Evolutionary conservation across 768 basidiomycete species (phyloP).

Genomic region (Collybia sordida): DNA sequence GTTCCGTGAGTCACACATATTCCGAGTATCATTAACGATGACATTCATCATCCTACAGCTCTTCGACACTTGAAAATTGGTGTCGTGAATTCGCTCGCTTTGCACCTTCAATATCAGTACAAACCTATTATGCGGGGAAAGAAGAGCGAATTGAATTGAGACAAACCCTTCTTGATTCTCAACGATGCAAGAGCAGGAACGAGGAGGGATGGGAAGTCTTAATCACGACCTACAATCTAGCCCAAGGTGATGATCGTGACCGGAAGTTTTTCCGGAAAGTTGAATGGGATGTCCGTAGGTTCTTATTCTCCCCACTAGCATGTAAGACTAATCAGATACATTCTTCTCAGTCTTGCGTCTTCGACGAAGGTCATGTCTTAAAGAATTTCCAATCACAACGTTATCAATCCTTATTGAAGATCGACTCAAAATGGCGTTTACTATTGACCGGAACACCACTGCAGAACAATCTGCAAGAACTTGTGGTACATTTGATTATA

Average conservation of each 20-base stretch:
- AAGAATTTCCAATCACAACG: slow-evolving; percentile 99
- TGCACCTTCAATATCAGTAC: slow-evolving; percentile 79
- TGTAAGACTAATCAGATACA: slow-evolving; percentile 6
- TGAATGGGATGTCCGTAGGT: slow-evolving; percentile 81
- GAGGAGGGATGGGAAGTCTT: slow-evolving; percentile 86
- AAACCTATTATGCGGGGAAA: slow-evolving; percentile 94
- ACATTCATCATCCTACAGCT: slow-evolving; percentile 42
- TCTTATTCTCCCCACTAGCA: neutral
- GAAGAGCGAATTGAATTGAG: slow-evolving; percentile 77
- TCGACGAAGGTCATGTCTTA: slow-evolving; percentile 95
- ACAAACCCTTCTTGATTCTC: slow-evolving; percentile 65
- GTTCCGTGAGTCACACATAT: slow-evolving; percentile 73
- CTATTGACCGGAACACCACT: slow-evolving; percentile 94
- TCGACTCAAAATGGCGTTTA: slow-evolving; percentile 85
- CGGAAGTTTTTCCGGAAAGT: slow-evolving; percentile 91
- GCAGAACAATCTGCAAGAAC: slow-evolving; percentile 88
- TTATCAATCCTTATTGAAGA: slow-evolving; percentile 84
- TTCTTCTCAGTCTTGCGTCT: slow-evolving; percentile 75
- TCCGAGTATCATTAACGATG: neutral
- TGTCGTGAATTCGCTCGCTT: slow-evolving; percentile 94
- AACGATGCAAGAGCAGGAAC: slow-evolving; percentile 43
- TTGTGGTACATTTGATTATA: slow-evolving; percentile 58
- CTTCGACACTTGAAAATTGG: slow-evolving; percentile 98
- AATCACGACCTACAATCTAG: slow-evolving; percentile 94
- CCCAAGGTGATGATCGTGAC: slow-evolving; percentile 86